Base-by-base conservation (phyloP, 306 rosid genomes). In the Glycine soja region DNA sequence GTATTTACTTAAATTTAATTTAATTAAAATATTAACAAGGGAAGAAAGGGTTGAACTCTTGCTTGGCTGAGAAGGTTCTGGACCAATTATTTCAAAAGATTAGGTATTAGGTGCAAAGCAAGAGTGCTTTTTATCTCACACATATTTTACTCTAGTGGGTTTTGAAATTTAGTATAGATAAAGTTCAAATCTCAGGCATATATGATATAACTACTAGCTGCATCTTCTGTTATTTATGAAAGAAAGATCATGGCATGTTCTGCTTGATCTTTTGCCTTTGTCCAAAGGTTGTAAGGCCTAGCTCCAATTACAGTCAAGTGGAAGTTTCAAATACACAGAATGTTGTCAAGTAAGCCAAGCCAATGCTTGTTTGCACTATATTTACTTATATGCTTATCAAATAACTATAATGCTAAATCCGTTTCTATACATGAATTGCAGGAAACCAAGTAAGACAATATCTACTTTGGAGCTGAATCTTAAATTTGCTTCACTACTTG, bases 381-480 rank as follows among this genome's bases (percentile, higher is more conserved):
- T 79, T 73, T 70, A 53, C 80, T 76, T 67, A n/a, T 50, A 57
- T 58, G 13, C 78, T 16, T 85, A 34, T 76, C 38, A 15, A 52
- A 65, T 69, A 19, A 70, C 51, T 38, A 53, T 11, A 56, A 59
- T 80, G 67, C 82, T 79, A 73, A 81, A 69, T 70, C 19, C 73
- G 66, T 74, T 82, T 15, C 73, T 79, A 18, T 72, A 42, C 75
- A 50, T 76, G 78, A 71, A 47, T 78, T 88, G 84, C 84, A 88
- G 97, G 93, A 80, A 79, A 81, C 75, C 75, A 16, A 87, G 92
- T 81, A 90, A 89, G 88, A 86, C 83, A 51, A 74, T 71, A 77
- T 79, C 88, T 45, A 50, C 87, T 70, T 82, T 86, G 87, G 90
- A 88, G 89, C 79, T 80, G 84, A 90, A 76, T 83, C 83, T 89